A percentile compares a stretch with the other conserved stretches of the same genome.
phyloP scores from a whole-genome alignment of 306 rosid species.

The Vigna mungo region DNA sequence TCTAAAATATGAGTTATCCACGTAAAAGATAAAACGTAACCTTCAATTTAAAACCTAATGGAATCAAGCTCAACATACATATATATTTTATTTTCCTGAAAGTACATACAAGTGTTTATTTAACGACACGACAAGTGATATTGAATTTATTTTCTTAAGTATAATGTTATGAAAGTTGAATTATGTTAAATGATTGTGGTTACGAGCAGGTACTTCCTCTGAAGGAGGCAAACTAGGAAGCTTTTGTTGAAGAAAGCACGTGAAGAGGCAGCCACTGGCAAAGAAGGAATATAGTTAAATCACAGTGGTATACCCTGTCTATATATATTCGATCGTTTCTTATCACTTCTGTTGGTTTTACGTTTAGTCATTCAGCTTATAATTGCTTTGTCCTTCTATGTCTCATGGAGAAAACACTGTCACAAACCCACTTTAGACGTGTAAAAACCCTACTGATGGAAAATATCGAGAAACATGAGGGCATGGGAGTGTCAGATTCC shows the following conservation, averaged over 20 bases:
- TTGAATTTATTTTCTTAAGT: background rate
- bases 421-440: constrained; percentile 36
- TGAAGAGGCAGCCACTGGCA: constrained; percentile 41
- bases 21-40: no score
- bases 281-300: constrained; percentile 33
- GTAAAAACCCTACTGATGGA: constrained; percentile 24
- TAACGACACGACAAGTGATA: background rate
- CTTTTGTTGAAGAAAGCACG: constrained; percentile 49
- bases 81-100: background rate
- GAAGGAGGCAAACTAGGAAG: constrained; percentile 28
- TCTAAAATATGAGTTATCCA: no score
- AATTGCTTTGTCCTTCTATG: constrained; percentile 47
- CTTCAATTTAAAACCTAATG: no score
- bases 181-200: background rate
- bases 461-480: constrained; percentile 42
- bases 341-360: constrained; percentile 37
- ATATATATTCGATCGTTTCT: constrained; percentile 30
- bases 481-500: constrained; percentile 43
- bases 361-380: constrained; percentile 48
- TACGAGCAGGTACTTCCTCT: background rate
- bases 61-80: background rate
- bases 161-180: background rate
- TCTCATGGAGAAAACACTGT: constrained; percentile 39
- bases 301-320: background rate
- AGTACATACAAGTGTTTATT: background rate